Base-by-base conservation (phyloP, 2,329 filamentous ascomycete genomes). In the Sporothrix globosa region DNA sequence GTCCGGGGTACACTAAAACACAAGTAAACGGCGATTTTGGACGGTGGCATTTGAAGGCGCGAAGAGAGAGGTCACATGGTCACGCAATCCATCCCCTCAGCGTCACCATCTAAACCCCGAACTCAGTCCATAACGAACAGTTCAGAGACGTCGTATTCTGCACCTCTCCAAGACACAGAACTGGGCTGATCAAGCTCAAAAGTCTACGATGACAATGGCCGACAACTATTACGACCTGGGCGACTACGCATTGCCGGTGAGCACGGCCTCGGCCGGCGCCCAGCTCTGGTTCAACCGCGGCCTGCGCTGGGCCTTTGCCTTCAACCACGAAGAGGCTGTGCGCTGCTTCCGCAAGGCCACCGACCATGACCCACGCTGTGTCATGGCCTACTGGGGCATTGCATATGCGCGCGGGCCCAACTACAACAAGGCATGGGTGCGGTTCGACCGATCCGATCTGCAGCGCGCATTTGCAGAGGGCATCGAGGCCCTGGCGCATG, bases 391-490 rank as follows among this genome's bases (percentile, higher is more conserved):
- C 75, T 92, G 90, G 90, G 90, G 90, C 0, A 79, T 91, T 6
- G 89, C 91, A 0, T 93, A 91, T 76, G 83, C 89, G 1, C 80
- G 91, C 0, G 92, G 91, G 0, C 91, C 91, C 3, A 93, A 95
- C 76, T 89, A 89, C 78, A 87, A 94, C 80, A 92, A 93, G 76
- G 88, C 91, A 0, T 93, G 91, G 91, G 85, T 88, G 41, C 83
- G 87, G 30, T 92, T 93, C 73, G 90, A 91, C 68, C 79, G 83
- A 0, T 78, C 82, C 0, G 91, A 93, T 73, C 80, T 90, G 6
- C 17, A 48, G 41, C 52, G 46, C 2, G 53, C 67, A 17, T 41
- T 41, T 50, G 21, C 34, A 5, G 54, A 56, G 4, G 54, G 9
- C 14, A 48, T 19, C 39, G 92, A 91, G 76, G 60, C 60, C 4